Evolutionary conservation across 2,329 filamentous ascomycete genomes (phyloP).

Genomic region (Phyllosticta citribraziliensis): DNA sequence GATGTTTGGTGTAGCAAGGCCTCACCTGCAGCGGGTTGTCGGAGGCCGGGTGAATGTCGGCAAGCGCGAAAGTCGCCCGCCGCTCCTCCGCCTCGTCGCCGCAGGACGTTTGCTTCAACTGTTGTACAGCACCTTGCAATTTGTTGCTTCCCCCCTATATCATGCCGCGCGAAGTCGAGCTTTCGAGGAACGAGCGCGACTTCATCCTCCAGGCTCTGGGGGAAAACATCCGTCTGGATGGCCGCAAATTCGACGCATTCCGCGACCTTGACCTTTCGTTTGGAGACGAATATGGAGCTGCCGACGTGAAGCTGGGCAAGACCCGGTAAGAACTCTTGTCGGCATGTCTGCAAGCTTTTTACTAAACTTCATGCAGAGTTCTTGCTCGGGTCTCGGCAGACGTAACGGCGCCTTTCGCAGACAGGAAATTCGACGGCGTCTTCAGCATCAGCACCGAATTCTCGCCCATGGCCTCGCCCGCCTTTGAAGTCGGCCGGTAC

Average conservation of each 20-base stretch:
- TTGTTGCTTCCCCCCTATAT: conserved; percentile 16
- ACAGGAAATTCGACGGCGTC: conserved; percentile 89
- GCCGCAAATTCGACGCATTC: conserved; percentile 70
- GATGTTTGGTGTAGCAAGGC: background rate
- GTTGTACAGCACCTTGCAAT: background rate
- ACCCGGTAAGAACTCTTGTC: conserved; percentile 56
- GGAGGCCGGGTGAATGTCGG: background rate
- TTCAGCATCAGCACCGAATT: conserved; percentile 90
- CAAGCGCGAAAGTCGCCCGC: background rate
- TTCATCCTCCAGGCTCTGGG: conserved; percentile 78
- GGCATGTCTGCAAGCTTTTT: background rate
- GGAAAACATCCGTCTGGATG: conserved; percentile 74
- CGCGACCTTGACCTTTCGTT: conserved; percentile 69
- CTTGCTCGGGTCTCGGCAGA: conserved; percentile 79
- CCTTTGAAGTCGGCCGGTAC: conserved; percentile 74
- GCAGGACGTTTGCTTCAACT: background rate
- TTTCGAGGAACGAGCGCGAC: conserved; percentile 76
- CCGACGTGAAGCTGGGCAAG: conserved; percentile 79
- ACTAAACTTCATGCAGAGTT: conserved; percentile 46
- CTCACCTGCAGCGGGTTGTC: background rate
- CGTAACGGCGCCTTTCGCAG: conserved; percentile 72
- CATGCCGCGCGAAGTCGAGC: conserved; percentile 90
- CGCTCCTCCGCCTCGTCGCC: background rate
- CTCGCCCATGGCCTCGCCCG: conserved; percentile 81
- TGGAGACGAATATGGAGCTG: conserved; percentile 83